Percentiles rank a stretch among this genome's conserved stretches.
phyloP scores from a whole-genome alignment of 75 land plant species.

The Picea sitchensis region DNA sequence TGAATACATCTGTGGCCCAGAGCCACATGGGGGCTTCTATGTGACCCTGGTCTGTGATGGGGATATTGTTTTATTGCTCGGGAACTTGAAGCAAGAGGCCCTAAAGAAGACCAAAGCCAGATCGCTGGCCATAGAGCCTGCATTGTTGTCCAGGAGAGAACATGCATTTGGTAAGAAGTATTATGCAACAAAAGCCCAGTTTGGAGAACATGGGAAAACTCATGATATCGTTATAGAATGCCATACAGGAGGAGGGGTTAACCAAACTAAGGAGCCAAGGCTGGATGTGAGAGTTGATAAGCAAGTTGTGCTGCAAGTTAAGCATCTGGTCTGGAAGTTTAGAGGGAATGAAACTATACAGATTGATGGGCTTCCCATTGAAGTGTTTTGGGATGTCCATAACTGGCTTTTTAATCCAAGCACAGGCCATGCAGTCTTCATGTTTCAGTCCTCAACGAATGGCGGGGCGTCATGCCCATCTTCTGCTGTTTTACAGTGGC shows the following conservation, averaged over 20 bases:
- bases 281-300: conserved; percentile 39
- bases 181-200: conserved; percentile 49
- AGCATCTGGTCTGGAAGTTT: conserved; percentile 58
- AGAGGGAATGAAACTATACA: conserved; percentile 55
- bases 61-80: conserved; percentile 28
- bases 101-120: conserved; percentile 23
- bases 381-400: conserved; percentile 65
- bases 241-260: conserved; percentile 15
- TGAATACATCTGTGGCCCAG: conserved; percentile 46
- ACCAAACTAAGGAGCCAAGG: conserved; percentile 31
- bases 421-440: conserved; percentile 43
- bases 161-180: conserved; percentile 44
- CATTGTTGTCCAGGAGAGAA: conserved; percentile 38
- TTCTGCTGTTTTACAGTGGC: conserved; percentile 1
- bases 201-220: conserved; percentile 39
- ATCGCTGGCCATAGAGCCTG: neutral
- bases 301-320: conserved; percentile 55
- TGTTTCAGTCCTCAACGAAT: conserved; percentile 33
- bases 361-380: conserved; percentile 50
- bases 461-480: conserved; percentile 1
- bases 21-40: conserved; percentile 34
- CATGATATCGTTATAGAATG: conserved; percentile 58
- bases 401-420: conserved; percentile 52
- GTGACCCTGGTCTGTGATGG: conserved; percentile 20
- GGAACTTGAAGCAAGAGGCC: conserved; percentile 35